Conservation (phyloP, 2,329 filamentous ascomycete species). For the Alternaria arbusti region DNA sequence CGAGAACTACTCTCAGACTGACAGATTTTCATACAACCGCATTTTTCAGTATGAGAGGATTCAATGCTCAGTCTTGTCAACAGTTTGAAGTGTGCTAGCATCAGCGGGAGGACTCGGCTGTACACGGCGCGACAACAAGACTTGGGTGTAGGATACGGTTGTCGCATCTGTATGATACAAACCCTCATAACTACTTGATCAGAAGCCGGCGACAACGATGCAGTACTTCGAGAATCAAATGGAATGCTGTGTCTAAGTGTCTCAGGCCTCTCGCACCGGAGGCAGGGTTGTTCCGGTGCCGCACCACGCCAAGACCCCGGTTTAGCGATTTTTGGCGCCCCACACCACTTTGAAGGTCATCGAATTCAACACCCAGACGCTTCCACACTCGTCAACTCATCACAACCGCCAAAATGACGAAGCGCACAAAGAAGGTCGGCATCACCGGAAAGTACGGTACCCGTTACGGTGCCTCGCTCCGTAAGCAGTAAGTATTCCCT, state of each 20-base stretch:
- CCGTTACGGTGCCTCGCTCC: constrained; percentile 97
- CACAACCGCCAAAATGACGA: constrained; percentile 62
- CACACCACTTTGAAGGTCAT: constrained; percentile 7
- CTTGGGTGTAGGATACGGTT: background rate
- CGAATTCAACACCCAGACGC: constrained; percentile 22
- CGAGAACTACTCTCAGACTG: background rate
- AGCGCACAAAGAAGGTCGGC: constrained; percentile 72
- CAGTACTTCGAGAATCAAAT: background rate
- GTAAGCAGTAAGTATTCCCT: constrained; percentile 69
- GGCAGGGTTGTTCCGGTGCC: constrained; percentile 15
- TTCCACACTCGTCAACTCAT: constrained; percentile 24
- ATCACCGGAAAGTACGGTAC: constrained; percentile 98
- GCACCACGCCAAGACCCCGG: constrained; percentile 2
- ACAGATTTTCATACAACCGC: background rate
- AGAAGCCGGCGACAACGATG: background rate
- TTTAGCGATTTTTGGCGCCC: constrained; percentile 10
- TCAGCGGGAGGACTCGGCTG: background rate
- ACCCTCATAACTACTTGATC: background rate
- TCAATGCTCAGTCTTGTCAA: background rate
- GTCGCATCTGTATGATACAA: background rate
- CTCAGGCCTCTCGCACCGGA: constrained; percentile 2
- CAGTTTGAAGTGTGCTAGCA: background rate
- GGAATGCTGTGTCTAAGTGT: background rate
- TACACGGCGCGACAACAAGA: background rate
- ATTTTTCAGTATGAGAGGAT: background rate